Conservation (phyloP, 2,329 filamentous ascomycete genomes). For the Fusarium incarnatum region DNA sequence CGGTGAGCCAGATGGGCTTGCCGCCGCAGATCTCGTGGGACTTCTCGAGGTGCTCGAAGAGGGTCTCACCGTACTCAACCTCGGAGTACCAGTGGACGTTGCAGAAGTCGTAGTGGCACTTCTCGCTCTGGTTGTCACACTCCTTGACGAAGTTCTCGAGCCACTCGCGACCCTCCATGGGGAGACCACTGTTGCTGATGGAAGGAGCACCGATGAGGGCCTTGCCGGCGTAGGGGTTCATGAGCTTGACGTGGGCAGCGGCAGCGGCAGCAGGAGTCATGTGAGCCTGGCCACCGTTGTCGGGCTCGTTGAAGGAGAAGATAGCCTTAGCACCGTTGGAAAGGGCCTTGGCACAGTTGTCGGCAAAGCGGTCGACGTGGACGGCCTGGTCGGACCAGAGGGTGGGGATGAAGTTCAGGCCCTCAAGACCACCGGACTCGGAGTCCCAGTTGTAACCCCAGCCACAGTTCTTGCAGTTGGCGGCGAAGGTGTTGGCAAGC, state of each 20-base stretch:
- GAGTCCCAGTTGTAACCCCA: constrained; percentile 80
- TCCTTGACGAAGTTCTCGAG: constrained; percentile 63
- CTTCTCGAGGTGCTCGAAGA: constrained; percentile 65
- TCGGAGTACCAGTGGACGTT: constrained; percentile 73
- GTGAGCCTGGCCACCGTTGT: constrained; percentile 70
- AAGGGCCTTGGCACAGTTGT: constrained; percentile 64
- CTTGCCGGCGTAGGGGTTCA: constrained; percentile 66
- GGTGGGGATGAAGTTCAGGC: constrained; percentile 73
- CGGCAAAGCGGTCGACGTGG: constrained; percentile 63
- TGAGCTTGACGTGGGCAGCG: constrained; percentile 62
- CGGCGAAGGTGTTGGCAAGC: constrained; percentile 64
- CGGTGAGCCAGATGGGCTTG: constrained; percentile 70
- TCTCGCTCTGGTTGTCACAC: constrained; percentile 56
- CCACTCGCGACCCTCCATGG: constrained; percentile 67
- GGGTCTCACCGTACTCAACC: constrained; percentile 59
- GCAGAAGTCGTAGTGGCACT: constrained; percentile 70
- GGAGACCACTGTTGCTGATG: constrained; percentile 68
- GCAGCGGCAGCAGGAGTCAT: constrained; percentile 65
- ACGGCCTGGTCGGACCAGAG: constrained; percentile 65
- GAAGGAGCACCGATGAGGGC: constrained; percentile 69
- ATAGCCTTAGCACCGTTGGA: constrained; percentile 65
- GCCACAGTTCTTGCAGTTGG: constrained; percentile 55
- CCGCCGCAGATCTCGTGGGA: constrained; percentile 58
- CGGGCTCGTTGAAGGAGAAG: constrained; percentile 79
- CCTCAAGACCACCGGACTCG: constrained; percentile 55